Evolutionary conservation across 2,329 filamentous ascomycete species (phyloP), one percentile per base, ranked within the genome.

Genomic region (Paraphaeosphaeria sporulosa): DNA sequence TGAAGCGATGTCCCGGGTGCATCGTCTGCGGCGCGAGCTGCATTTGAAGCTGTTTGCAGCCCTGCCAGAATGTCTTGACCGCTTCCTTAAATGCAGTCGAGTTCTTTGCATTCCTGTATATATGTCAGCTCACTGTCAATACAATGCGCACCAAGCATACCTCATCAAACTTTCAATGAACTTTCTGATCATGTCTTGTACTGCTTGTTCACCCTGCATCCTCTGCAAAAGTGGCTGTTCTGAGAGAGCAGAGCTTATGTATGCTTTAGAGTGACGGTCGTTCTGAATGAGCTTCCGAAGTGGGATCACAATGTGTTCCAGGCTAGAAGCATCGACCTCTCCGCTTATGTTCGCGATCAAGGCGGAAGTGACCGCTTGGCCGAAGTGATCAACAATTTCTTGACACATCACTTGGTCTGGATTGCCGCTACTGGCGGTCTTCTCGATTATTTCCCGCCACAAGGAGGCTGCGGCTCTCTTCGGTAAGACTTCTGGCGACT

Each of bases 381-480:
- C 75, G 49, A 77, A 77, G 40, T 76, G 72, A 21, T 71, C 66
- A 21, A 73, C 66, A n/a, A 78, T 77, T 23, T 77, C 72, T 58
- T 76, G 73, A 13, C 66, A 71, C 7, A 72, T 76, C 5, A 55
- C 59, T 56, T 75, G 72, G 36, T 74, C 58, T 48, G 64, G 61
- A 54, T 59, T 71, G 36, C 70, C 69, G 4, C 70, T 71, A 38
- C 71, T 71, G 6, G 67, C 68, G 19, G 68, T 66, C 19, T 74
- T 62, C 47, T 76, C 75, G 58, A 78, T 76, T 13, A 77, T 72
- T 38, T 78, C 73, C 55, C 73, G 76, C 91, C 92, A 95, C 63
- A 96, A 91, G 30, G 90, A 87, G 9, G 89, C 86, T 1, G 92
- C 86, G 2, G 90, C 86, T 32, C 85, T 85, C 77, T 95, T 96